phyloP scores from a whole-genome alignment of 2,329 filamentous ascomycete genomes.

The Fusarium scirpi region DNA sequence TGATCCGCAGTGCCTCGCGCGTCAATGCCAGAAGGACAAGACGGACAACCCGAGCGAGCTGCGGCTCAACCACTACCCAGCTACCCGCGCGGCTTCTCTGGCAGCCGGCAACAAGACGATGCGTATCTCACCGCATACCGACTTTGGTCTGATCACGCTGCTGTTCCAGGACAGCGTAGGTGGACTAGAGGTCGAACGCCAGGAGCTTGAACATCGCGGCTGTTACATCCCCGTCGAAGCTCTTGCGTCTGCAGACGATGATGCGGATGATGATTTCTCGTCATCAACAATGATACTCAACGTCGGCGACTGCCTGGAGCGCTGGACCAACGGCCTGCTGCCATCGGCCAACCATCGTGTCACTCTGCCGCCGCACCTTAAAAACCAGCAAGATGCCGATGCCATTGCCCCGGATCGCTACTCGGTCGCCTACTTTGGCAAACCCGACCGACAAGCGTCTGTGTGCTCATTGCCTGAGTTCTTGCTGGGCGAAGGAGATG shows the following conservation, averaged over 20 bases:
- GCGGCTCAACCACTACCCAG: conserved; percentile 12
- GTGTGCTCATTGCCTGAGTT: conserved; percentile 14
- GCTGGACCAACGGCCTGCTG: conserved; percentile 11
- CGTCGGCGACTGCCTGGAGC: conserved; percentile 11
- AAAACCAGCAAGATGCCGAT: conserved; percentile 6
- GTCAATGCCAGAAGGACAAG: conserved; percentile 11
- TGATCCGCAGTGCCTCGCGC: conserved; percentile 6
- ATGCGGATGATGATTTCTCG: conserved; percentile 8
- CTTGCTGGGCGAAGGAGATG: conserved; percentile 9
- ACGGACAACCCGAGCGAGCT: conserved; percentile 11
- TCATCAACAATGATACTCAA: conserved; percentile 14
- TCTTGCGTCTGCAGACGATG: conserved; percentile 4
- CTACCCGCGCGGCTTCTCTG: conserved; percentile 9
- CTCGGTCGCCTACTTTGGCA: conserved; percentile 12
- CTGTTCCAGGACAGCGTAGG: conserved; percentile 13
- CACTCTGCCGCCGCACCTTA: conserved; percentile 8
- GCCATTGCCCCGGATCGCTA: conserved; percentile 11
- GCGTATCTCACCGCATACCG: conserved; percentile 12
- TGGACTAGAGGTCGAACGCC: conserved; percentile 11
- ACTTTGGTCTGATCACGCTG: conserved; percentile 11
- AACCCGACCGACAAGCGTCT: conserved; percentile 12
- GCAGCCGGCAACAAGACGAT: conserved; percentile 10
- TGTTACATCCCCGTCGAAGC: conserved; percentile 9
- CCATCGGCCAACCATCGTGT: conserved; percentile 13
- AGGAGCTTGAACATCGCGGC: conserved; percentile 12